Percentiles rank a stretch among this genome's conserved stretches.
Evolutionary conservation across 495 filamentous ascomycete species (phyloP).

Genomic region (Acidiella bohemica): DNA sequence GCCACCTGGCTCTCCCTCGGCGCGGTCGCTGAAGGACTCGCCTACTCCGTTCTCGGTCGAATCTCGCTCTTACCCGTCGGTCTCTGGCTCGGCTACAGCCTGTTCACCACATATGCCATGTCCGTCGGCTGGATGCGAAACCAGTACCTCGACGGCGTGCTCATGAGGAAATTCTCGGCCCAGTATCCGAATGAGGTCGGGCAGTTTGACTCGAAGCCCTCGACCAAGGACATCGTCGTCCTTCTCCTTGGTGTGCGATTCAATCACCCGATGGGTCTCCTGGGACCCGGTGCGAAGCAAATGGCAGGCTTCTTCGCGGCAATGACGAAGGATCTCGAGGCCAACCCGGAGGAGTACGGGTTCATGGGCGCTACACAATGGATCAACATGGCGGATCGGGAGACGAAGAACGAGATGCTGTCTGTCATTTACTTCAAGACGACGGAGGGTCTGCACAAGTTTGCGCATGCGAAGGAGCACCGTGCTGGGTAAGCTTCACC

Average conservation of each 20-base stretch:
- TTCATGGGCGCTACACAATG: conserved; percentile 14
- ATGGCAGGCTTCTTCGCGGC: conserved; percentile 10
- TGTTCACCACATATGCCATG: conserved; percentile 20
- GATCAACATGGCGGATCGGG: conserved; percentile 10
- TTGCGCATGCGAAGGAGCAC: conserved; percentile 37
- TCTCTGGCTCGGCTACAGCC: conserved; percentile 25
- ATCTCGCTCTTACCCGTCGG: conserved; percentile 27
- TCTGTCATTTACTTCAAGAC: conserved; percentile 35
- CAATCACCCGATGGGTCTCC: conserved; percentile 27
- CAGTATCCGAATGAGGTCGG: conserved; percentile 30
- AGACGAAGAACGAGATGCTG: conserved; percentile 29
- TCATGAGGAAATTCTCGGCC: conserved; percentile 25
- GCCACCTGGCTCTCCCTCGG: conserved; percentile 34
- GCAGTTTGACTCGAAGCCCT: conserved; percentile 21
- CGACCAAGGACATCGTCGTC: conserved; percentile 28
- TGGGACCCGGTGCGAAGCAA: conserved; percentile 11
- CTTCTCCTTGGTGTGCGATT: conserved; percentile 31
- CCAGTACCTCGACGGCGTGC: conserved; percentile 26
- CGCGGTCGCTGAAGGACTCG: conserved; percentile 28
- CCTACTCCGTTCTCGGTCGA: conserved; percentile 27
- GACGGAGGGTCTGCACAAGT: conserved; percentile 35
- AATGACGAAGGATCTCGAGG: conserved; percentile 15
- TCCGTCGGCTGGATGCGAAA: conserved; percentile 27
- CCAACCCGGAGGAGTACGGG: conserved; percentile 12
- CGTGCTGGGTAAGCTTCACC: conserved; percentile 16